Evolutionary conservation across 2,329 filamentous ascomycete genomes (phyloP).

Genomic region (Xylaria sp.): DNA sequence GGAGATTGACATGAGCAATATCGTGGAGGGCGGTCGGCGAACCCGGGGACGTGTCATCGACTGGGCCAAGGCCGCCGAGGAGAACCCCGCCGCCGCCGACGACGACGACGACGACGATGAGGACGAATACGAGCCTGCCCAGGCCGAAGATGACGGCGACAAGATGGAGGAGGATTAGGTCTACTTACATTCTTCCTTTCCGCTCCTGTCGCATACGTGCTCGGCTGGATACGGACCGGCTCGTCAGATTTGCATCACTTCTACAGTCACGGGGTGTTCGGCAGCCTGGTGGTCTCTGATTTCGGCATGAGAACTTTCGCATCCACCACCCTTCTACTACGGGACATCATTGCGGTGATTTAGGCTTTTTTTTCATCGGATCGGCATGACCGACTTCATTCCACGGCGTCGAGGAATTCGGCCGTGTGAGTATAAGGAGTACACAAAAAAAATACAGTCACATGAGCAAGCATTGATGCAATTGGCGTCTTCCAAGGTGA

Average conservation of each 20-base stretch:
- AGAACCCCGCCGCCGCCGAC: slow-evolving; percentile 74
- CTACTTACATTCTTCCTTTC: neutral
- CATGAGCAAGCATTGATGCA: no score
- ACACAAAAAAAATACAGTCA: neutral
- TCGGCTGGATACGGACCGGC: slow-evolving; percentile 12
- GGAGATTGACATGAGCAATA: slow-evolving; percentile 89
- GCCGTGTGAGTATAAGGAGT: neutral
- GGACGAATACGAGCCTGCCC: slow-evolving; percentile 63
- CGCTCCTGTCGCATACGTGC: neutral
- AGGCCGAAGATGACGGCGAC: slow-evolving; percentile 66
- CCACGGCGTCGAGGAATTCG: neutral
- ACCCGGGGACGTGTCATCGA: slow-evolving; percentile 93
- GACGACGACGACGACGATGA: slow-evolving; percentile 83
- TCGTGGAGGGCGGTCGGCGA: slow-evolving; percentile 75
- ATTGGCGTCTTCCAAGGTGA: no score
- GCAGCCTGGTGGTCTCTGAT: neutral
- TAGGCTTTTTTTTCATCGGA: neutral
- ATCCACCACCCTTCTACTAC: neutral
- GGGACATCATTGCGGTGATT: neutral
- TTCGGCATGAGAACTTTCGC: neutral
- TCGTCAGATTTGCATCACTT: neutral
- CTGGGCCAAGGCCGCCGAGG: slow-evolving; percentile 85
- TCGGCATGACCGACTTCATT: neutral
- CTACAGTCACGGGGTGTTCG: neutral
- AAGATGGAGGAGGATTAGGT: slow-evolving; percentile 65